These are phyloP conservation scores for sorghum (Sorghum bicolor) DNA, from an alignment of 176 grass and related monocot genomes.

Conservation along the genomic window DNA sequence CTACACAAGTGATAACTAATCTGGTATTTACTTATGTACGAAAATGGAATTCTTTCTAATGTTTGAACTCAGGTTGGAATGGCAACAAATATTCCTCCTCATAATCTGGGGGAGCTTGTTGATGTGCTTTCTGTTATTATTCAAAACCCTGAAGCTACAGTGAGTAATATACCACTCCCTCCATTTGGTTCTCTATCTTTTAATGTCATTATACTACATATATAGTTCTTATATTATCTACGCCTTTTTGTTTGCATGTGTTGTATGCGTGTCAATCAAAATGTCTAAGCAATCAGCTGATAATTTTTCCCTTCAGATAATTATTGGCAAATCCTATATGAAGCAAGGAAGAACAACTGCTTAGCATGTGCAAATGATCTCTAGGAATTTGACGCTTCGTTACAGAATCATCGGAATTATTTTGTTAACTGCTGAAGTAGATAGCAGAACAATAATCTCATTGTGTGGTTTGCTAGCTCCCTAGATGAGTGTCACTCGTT, in stretches of 20 bases:
- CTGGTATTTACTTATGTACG: slow-evolving; percentile 2
- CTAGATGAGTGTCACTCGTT: not conserved
- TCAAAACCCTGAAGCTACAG: slow-evolving; percentile 84
- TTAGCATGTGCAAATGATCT: not conserved
- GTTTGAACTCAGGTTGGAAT: slow-evolving; percentile 75
- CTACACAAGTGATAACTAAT: not conserved
- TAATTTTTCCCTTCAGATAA: not conserved
- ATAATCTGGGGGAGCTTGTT: slow-evolving; percentile 93
- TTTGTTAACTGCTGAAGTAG: slow-evolving; percentile 9
- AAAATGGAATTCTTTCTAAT: not conserved
- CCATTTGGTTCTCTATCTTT: not conserved
- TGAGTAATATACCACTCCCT: slow-evolving; percentile 39
- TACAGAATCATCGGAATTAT: not conserved
- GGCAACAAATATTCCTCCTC: slow-evolving; percentile 99
- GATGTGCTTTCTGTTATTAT: slow-evolving; percentile 88
- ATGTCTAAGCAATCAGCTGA: slow-evolving; percentile 4
- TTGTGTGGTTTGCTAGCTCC: not conserved
- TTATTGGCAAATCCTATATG: not conserved
- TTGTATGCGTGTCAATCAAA: not conserved
- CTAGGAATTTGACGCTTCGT: not conserved
- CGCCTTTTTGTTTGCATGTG: not conserved
- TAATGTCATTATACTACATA: slow-evolving; percentile 26
- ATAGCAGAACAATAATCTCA: not conserved
- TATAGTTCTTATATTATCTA: slow-evolving; percentile 13
- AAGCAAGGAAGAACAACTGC: not conserved